These are phyloP conservation scores for Musa itinerans DNA, from an alignment of 176 grass and related monocot genomes.

Conservation along the genomic window DNA sequence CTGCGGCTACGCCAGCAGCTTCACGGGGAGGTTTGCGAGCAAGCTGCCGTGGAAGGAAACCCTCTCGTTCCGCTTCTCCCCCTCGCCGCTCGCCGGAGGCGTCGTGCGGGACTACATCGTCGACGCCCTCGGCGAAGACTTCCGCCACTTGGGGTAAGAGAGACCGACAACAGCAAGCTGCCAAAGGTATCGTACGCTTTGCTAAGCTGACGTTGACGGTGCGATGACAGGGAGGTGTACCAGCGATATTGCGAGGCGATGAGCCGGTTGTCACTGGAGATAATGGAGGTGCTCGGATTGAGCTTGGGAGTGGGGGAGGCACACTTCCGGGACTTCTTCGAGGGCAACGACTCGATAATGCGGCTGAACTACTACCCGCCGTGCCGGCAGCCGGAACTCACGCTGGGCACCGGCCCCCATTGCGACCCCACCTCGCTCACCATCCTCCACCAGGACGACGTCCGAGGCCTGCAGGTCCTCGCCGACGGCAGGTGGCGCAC, in stretches of 20 bases:
- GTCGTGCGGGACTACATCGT: conserved; percentile 58
- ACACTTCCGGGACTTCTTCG: conserved; percentile 57
- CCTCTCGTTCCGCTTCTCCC: conserved; percentile 51
- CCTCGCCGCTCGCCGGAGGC: background rate
- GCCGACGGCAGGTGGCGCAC: conserved; percentile 35
- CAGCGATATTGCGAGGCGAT: conserved; percentile 57
- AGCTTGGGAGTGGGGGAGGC: conserved; percentile 40
- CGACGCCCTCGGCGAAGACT: conserved; percentile 31
- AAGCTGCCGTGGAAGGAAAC: conserved; percentile 99
- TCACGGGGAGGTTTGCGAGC: conserved; percentile 57
- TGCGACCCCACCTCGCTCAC: conserved; percentile 88
- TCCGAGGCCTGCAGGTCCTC: conserved; percentile 65
- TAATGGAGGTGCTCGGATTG: conserved; percentile 72
- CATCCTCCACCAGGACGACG: conserved; percentile 87
- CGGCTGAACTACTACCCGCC: conserved; percentile 93
- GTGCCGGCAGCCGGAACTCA: conserved; percentile 56
- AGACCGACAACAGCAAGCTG: background rate
- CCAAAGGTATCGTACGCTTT: background rate
- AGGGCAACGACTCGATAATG: conserved; percentile 77
- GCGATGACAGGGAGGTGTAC: conserved; percentile 36
- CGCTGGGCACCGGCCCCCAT: conserved; percentile 70
- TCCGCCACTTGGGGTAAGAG: conserved; percentile 40
- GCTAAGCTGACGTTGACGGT: background rate
- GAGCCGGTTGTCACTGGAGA: conserved; percentile 58
- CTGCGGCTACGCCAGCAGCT: conserved; percentile 94